Evolutionary conservation across 2,329 filamentous ascomycete genomes (phyloP).

Genomic region (Fusarium drepaniforme): DNA sequence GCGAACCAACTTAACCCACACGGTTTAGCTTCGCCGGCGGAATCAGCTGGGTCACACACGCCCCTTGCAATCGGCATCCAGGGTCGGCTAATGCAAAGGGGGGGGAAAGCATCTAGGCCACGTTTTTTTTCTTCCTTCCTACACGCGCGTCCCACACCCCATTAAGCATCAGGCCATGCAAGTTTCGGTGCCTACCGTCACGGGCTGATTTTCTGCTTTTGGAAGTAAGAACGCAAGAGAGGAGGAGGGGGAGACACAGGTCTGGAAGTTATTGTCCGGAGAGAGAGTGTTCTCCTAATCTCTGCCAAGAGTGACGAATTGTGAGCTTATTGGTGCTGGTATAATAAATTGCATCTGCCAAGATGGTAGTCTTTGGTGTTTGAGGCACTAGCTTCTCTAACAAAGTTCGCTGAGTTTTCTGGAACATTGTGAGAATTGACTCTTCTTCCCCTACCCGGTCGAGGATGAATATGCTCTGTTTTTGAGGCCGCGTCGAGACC

Average conservation of each 20-base stretch:
- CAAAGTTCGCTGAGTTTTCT: slow-evolving; percentile 7
- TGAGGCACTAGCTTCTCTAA: background rate
- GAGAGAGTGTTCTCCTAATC: background rate
- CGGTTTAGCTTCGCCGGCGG: background rate
- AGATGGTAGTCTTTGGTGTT: background rate
- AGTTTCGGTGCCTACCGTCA: background rate
- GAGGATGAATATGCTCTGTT: background rate
- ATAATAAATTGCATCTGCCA: background rate
- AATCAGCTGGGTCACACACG: background rate
- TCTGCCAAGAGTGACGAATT: background rate
- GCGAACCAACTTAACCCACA: background rate
- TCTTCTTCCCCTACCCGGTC: background rate
- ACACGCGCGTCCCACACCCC: background rate
- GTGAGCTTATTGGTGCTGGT: background rate
- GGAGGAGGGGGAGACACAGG: too few relatives aligned
- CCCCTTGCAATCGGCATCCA: slow-evolving; percentile 4
- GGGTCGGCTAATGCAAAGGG: slow-evolving; percentile 2
- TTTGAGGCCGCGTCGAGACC: too few relatives aligned
- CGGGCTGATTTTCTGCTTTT: background rate
- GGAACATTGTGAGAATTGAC: slow-evolving; percentile 10
- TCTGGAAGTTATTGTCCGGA: slow-evolving; percentile 6
- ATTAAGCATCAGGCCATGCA: background rate
- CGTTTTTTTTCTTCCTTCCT: background rate
- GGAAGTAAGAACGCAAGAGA: background rate
- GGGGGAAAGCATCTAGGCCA: background rate